phyloP scores from a whole-genome alignment of 2,329 filamentous ascomycete genomes.

The Nigrospora osmanthi region DNA sequence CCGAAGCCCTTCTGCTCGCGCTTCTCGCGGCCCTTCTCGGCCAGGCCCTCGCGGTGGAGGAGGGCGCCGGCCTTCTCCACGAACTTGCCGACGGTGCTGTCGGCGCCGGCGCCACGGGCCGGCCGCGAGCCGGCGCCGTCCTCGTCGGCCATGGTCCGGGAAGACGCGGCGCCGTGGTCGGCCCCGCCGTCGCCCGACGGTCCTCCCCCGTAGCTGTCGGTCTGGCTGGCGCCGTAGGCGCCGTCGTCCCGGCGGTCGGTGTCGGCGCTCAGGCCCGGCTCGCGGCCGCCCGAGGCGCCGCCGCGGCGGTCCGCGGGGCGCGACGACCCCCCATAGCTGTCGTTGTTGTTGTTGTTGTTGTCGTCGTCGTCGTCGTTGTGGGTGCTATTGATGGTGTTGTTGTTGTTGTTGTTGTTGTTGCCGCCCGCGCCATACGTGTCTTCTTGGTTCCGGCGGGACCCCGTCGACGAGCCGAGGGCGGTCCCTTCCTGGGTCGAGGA shows the following conservation, averaged over 20 bases:
- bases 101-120: conserved; percentile 6
- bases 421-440: conserved; percentile 11
- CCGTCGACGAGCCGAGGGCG: conserved; percentile 8
- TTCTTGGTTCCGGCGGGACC: background rate
- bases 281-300: background rate
- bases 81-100: conserved; percentile 41
- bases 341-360: conserved; percentile 4
- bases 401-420: conserved; percentile 3
- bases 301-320: conserved; percentile 5
- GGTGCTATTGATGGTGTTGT: background rate
- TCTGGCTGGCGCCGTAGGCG: conserved; percentile 18
- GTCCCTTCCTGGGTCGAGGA: background rate
- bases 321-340: background rate
- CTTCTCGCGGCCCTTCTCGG: conserved; percentile 41
- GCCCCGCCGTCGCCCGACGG: background rate
- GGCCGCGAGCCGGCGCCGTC: conserved; percentile 10
- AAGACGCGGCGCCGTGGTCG: conserved; percentile 9
- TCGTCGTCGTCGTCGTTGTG: conserved; percentile 8
- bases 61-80: conserved; percentile 49
- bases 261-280: no score
- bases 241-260: conserved; percentile 1
- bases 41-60: conserved; percentile 37
- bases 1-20: conserved; percentile 28
- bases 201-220: conserved; percentile 11
- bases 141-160: conserved; percentile 7